Evolutionary conservation across 192 early-diverging fungal genomes (phyloP), one percentile per base, ranked within the genome.

Genomic region (Coemansia biformis): DNA sequence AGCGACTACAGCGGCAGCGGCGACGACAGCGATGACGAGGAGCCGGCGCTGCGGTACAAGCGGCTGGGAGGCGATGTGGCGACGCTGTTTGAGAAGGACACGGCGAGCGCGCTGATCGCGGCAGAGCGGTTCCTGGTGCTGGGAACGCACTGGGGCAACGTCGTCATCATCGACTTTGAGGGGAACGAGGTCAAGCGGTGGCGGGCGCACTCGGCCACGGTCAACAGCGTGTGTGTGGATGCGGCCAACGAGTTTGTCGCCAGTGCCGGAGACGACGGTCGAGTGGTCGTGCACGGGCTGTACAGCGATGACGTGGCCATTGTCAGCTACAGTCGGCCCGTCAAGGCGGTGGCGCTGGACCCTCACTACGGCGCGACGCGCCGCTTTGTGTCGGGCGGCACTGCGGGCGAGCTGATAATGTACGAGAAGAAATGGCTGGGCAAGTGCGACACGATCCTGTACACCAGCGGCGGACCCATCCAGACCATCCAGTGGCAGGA

Each of bases 211-310:
- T 80, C 84, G 8, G 85, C 92, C 1, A 83, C 91, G 0, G 91
- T 99, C 5, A 93, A 86, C 52, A 81, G 86, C 45, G 63, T 99
- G 46, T 84, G 84, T 52, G 85, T 97, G 44, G 96, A 99, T 56
- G 44, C 75, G 12, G 74, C 76, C 28, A 90, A 81, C 39, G 96
- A 99, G 64, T 96, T 80, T 51, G 83, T 96, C 33, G 93, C 90
- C 8, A 92, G 86, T 61, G 89, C 93, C 4, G 87, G 88, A 18
- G 90, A 93, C 48, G 95, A 96, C 64, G 95, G 92, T 22, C 87
- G 87, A 31, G 87, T 99, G 0, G 79, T 85, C 3, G 87, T 99
- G 43, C 82, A 89, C 36, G 81, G 78, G n/a, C 69, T 96, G 12
- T 95, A 92, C 48, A 77, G 60, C 18, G 61, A 75, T 24, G 90